Conservation (phyloP, 2,329 filamentous ascomycete genomes). For the Intubia oerlemansii region DNA sequence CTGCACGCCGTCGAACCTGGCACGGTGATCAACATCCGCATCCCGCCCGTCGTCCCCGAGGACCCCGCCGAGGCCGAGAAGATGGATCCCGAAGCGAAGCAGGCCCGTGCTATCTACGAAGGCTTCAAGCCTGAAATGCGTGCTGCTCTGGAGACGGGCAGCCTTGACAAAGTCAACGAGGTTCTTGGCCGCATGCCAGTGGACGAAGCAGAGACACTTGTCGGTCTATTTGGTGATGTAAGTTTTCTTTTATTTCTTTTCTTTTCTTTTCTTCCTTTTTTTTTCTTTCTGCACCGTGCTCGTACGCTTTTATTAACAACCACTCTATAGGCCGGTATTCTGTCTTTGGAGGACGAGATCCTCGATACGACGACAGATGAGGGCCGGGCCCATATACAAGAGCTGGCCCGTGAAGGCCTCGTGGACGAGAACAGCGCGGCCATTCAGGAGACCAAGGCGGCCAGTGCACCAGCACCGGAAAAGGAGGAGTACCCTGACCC, state of each 20-base stretch:
- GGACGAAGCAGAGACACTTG: constrained; percentile 61
- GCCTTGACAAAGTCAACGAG: constrained; percentile 70
- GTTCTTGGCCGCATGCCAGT: constrained; percentile 72
- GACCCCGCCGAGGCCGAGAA: constrained; percentile 14
- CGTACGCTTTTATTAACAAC: no score
- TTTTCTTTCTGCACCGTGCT: no score
- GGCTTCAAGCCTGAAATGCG: constrained; percentile 63
- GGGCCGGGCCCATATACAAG: constrained; percentile 55
- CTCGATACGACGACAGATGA: constrained; percentile 89
- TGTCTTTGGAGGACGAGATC: constrained; percentile 80
- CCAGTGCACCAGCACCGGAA: neutral
- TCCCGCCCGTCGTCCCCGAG: constrained; percentile 34
- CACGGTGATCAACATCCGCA: constrained; percentile 73
- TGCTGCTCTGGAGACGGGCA: constrained; percentile 66
- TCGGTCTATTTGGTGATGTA: constrained; percentile 53
- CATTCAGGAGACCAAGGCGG: neutral
- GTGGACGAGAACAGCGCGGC: constrained; percentile 2
- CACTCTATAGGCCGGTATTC: constrained; percentile 15
- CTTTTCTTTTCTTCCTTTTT: no score
- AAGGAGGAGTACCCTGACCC: constrained; percentile 8
- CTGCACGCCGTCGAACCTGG: constrained; percentile 87
- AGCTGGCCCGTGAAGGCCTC: constrained; percentile 31
- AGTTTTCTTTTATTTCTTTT: no score
- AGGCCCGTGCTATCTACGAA: constrained; percentile 59
- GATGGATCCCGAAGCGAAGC: constrained; percentile 34